Evolutionary conservation across 495 filamentous ascomycete genomes (phyloP).

Genomic region (Penicillium pulvis): DNA sequence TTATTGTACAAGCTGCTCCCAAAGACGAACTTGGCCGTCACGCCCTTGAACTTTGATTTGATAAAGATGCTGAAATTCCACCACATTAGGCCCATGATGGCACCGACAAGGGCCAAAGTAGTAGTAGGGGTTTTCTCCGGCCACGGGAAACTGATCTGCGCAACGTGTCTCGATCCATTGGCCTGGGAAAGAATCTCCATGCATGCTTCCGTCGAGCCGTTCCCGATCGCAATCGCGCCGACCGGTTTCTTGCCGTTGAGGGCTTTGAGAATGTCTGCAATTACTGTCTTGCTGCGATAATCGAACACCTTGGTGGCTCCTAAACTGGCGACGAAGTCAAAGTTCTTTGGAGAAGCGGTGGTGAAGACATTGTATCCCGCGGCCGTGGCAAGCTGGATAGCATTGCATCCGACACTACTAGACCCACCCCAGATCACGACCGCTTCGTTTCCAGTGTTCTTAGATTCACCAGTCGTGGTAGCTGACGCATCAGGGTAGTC

Average conservation of each 20-base stretch:
- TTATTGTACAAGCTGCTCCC: slow-evolving; percentile 24
- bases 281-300: slow-evolving; percentile 46
- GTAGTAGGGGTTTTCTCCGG: not conserved
- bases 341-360: slow-evolving; percentile 56
- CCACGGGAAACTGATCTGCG: slow-evolving; percentile 8
- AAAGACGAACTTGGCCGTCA: slow-evolving; percentile 20
- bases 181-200: slow-evolving; percentile 18
- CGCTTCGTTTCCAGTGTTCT: slow-evolving; percentile 27
- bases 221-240: slow-evolving; percentile 14
- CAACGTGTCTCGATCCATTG: slow-evolving; percentile 11
- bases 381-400: slow-evolving; percentile 61
- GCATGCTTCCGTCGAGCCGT: slow-evolving; percentile 1
- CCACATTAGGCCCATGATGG: not conserved
- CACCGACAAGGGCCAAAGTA: not conserved
- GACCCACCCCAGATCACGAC: slow-evolving; percentile 52
- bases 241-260: slow-evolving; percentile 9
- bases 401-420: slow-evolving; percentile 58
- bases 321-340: slow-evolving; percentile 50
- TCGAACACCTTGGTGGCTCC: slow-evolving; percentile 62
- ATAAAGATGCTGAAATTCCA: slow-evolving; percentile 2
- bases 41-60: slow-evolving; percentile 11
- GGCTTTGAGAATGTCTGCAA: slow-evolving; percentile 26
- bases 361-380: slow-evolving; percentile 61
- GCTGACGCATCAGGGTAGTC: slow-evolving; percentile 23
- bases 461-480: not conserved